Conservation (phyloP, 495 filamentous ascomycete genomes). For the Darksidea phi region DNA sequence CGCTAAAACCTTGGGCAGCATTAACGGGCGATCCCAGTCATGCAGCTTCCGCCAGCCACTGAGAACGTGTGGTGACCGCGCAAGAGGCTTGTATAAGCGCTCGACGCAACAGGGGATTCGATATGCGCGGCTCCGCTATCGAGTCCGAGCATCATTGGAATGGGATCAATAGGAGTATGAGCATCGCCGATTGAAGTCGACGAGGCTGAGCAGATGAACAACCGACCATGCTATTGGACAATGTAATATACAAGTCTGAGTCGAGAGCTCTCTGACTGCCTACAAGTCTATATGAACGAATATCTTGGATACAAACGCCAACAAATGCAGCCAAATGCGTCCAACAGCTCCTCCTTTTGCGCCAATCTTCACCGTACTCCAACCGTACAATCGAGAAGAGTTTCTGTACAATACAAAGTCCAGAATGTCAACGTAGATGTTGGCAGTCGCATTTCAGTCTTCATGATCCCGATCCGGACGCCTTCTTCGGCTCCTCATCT, state of each 20-base stretch:
- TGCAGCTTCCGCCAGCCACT: slow-evolving; percentile 4
- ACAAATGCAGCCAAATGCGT: slow-evolving; percentile 22
- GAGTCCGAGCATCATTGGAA: no score
- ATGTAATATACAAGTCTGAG: slow-evolving; percentile 37
- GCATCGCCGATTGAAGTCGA: background rate
- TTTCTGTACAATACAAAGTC: slow-evolving; percentile 4
- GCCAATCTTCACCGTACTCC: slow-evolving; percentile 19
- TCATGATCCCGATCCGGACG: slow-evolving; percentile 51
- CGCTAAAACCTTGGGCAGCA: background rate
- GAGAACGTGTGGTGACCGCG: slow-evolving; percentile 9
- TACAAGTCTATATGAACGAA: background rate
- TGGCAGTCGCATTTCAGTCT: background rate
- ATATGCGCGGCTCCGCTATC: slow-evolving; percentile 10
- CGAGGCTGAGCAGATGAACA: background rate
- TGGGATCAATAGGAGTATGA: no score
- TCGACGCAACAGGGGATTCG: slow-evolving; percentile 11
- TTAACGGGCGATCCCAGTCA: slow-evolving; percentile 18
- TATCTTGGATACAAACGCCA: slow-evolving; percentile 21
- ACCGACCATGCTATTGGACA: slow-evolving; percentile 2
- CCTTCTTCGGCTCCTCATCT: slow-evolving; percentile 57
- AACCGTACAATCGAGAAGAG: slow-evolving; percentile 2
- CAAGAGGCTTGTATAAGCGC: slow-evolving; percentile 27
- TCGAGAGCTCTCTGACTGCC: slow-evolving; percentile 26
- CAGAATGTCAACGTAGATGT: background rate
- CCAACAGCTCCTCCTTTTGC: slow-evolving; percentile 18